Evolutionary conservation across 306 rosid species (phyloP), one percentile per base, ranked within the genome.

Genomic region (cucumber (Cucumis sativus)): DNA sequence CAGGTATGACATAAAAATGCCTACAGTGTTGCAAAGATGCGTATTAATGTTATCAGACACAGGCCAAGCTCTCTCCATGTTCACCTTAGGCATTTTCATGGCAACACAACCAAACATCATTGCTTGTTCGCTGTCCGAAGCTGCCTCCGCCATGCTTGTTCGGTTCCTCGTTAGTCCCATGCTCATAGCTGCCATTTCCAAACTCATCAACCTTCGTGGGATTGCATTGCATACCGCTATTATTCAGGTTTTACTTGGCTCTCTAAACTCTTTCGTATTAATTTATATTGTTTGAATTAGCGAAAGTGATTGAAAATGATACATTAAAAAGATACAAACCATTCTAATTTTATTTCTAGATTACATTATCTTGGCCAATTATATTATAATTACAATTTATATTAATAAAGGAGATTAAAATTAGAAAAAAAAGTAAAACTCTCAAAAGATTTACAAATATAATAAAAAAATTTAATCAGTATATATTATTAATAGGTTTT

Each of bases 71-170:
- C 84, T 91, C 88, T 90, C 96, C 74, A 91, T 93, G 96, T 93
- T 93, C 84, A 91, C 93, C 79, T 84, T 93, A 49, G 97, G 98
- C 76, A 55, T 87, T 41, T 93, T 93, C 88, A 93, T 93, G 98
- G 98, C 95, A 25, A 82, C 84, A 23, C 98, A 91, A 66, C 95
- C 95, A 10, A 93, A 80, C 86, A 64, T 93, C 65, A 91, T 93
- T 47, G 89, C 90, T 5, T 93, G 98, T 84, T 92, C 93, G 59
- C 88, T 88, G 80, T 82, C 87, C 9, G 91, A 89, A 61, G 93
- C 93, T 23, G 76, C 91, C 66, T 84, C 85, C 81, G 82, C 96
- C 77, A 88, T 91, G 93, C 89, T 88, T 17, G 92, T 87, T 61
- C 87, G 98, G 76, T 93, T 93, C 83, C 79, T 93, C 74, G 82